Evolutionary conservation across 306 rosid species (phyloP).

Genomic region (Quercus alba): DNA sequence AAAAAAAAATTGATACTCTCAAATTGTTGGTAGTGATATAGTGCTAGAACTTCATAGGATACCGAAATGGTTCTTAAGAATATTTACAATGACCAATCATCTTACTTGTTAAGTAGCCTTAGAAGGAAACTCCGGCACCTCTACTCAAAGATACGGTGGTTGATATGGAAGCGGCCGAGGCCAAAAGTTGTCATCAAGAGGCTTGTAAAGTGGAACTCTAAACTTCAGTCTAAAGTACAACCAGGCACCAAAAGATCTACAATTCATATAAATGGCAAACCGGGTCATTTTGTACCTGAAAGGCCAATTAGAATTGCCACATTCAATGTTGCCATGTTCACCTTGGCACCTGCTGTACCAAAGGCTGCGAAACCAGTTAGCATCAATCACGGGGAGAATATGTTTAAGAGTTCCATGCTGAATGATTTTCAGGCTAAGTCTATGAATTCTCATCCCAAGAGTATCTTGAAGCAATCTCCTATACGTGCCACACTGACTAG

Average conservation of each 20-base stretch:
- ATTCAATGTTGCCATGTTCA: constrained; percentile 89
- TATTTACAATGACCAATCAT: constrained; percentile 5
- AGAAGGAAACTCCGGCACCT: constrained; percentile 51
- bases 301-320: constrained; percentile 71
- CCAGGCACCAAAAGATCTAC: constrained; percentile 19
- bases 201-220: constrained; percentile 53
- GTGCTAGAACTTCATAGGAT: constrained; percentile 15
- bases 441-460: constrained; percentile 42
- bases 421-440: constrained; percentile 17
- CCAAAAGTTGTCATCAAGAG: constrained; percentile 72
- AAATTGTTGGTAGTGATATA: constrained; percentile 2
- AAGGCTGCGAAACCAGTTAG: constrained; percentile 35
- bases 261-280: constrained; percentile 25
- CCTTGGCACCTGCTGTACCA: constrained; percentile 83
- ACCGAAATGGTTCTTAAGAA: not conserved
- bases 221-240: constrained; percentile 32
- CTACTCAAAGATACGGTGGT: constrained; percentile 58
- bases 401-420: constrained; percentile 15
- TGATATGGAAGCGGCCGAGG: constrained; percentile 61
- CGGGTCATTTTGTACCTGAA: constrained; percentile 33
- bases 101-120: constrained; percentile 35
- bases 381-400: constrained; percentile 22
- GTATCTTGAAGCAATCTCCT: constrained; percentile 83
- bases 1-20: constrained; percentile 4
- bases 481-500: constrained; percentile 31